Evolutionary conservation across 1,284 basidiomycete species (phyloP).

Genomic region (Mycosarcoma maydis): DNA sequence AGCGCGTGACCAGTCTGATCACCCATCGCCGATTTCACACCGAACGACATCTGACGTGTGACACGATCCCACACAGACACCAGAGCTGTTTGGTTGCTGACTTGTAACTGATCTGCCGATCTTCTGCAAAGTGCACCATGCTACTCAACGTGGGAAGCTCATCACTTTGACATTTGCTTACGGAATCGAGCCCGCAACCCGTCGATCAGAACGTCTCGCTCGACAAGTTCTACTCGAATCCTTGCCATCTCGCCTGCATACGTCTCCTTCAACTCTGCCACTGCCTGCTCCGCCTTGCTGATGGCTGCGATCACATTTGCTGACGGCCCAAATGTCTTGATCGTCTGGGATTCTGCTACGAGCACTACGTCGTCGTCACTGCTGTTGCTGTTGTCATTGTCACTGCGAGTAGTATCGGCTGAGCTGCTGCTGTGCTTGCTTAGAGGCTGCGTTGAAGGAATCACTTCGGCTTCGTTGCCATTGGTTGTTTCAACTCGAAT

Average conservation of each 20-base stretch:
- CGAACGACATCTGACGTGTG: no score
- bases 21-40: background rate
- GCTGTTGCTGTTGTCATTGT: slow-evolving; percentile 1
- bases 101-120: background rate
- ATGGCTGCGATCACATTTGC: background rate
- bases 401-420: background rate
- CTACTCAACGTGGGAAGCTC: no score
- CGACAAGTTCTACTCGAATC: slow-evolving; percentile 8
- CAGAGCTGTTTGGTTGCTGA: background rate
- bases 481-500: no score
- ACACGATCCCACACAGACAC: background rate
- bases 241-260: slow-evolving; percentile 7
- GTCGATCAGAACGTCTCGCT: slow-evolving; percentile 16
- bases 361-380: slow-evolving; percentile 17
- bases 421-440: no score
- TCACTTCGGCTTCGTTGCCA: no score
- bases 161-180: background rate
- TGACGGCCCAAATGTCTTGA: background rate
- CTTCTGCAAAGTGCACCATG: no score
- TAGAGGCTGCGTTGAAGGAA: no score
- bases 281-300: slow-evolving; percentile 1
- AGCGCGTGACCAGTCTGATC: background rate
- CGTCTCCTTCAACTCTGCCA: slow-evolving; percentile 9
- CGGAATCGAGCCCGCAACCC: slow-evolving; percentile 10
- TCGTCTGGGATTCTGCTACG: background rate